phyloP scores from a whole-genome alignment of 345 rosid species.

The Moringa oleifera region DNA sequence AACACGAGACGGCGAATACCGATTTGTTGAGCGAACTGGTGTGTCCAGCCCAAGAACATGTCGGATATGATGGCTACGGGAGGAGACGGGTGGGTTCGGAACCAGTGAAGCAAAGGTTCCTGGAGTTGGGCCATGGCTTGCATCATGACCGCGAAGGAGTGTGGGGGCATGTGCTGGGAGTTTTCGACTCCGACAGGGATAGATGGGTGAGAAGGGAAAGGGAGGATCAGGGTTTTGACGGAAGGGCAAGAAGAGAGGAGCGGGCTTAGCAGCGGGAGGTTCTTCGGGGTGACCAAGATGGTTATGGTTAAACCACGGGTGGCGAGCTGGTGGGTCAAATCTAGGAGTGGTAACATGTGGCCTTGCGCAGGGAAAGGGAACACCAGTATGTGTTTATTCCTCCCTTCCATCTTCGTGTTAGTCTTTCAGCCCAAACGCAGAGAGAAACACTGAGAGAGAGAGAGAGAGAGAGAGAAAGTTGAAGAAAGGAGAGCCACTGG shows the following conservation, averaged over 20 bases:
- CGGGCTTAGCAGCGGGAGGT: conserved; percentile 26
- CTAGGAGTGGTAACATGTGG: conserved; percentile 39
- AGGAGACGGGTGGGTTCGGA: conserved; percentile 43
- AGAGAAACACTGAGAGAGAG: too few relatives aligned
- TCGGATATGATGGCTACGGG: conserved; percentile 53
- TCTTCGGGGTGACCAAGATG: conserved; percentile 32
- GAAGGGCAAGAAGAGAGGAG: conserved; percentile 24
- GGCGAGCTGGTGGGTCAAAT: conserved; percentile 30
- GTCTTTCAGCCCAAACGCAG: too few relatives aligned
- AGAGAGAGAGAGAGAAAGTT: too few relatives aligned
- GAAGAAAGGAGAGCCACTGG: too few relatives aligned
- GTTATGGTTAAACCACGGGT: conserved; percentile 27
- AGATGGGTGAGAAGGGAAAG: conserved; percentile 39
- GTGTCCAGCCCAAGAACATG: conserved; percentile 64
- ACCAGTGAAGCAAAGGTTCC: conserved; percentile 45
- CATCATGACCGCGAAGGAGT: conserved; percentile 17
- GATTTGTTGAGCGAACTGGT: conserved; percentile 24
- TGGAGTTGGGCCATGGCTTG: conserved; percentile 31
- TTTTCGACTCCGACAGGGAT: conserved; percentile 38
- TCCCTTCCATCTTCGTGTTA: too few relatives aligned
- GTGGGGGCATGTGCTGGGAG: conserved; percentile 28
- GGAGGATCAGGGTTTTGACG: conserved; percentile 31
- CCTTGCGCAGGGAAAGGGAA: conserved; percentile 47
- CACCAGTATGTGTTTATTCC: conserved; percentile 22
- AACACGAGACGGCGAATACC: conserved; percentile 38